Evolutionary conservation across 1,284 basidiomycete genomes (phyloP), one percentile per base, ranked within the genome.

Genomic region (Coniferiporia sulphurascens): DNA sequence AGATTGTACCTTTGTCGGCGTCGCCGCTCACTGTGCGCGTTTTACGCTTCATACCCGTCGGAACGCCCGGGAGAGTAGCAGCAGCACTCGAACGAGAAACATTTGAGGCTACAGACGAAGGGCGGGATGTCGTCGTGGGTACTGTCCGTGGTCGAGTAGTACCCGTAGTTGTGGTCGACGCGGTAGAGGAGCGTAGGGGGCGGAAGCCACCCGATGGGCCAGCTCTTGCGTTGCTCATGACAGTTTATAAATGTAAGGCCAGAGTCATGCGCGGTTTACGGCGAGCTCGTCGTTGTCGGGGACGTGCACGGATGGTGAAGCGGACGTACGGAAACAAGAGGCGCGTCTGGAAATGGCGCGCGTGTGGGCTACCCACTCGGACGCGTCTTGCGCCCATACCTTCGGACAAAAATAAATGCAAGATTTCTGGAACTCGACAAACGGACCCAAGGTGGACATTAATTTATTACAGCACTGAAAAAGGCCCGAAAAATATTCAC

Each of bases 21-120:
- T 50, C 52, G n/a, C 49, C 45, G 21, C 60, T 61, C 12, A 56
- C 44, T 19, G 55, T 52, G 21, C 60, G 56, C 21, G 56, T 58
- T 34, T 58, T 58, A 13, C 60, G 51, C 35, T 62, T 62, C 17
- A 51, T 19, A 21, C 59, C 59, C 7, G 22, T 21, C 32, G 59
- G 22, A 19, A 27, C 10, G 9, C 19, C 17, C 21, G 36, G 6
- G 6, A 27, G 7, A 9, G 8, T 32, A n/a, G 52, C 34, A 5
- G 27, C 10, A 21, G 41, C 44, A 43, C 32, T 43, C 15, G 19
- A 19, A 45, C 49, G 15, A n/a, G 44, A 46, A 21, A 9, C 17
- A 46, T n/a, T 46, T 4, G 44, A 46, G 17, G 44, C 44, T 21
- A 21, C 44, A 3, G 44, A 46, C 3, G 44, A 21, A 1, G 44